Evolutionary conservation across 108 stramenopile genomes (phyloP), one percentile per base, ranked within the genome.

Genomic region (Fragilaria radians): DNA sequence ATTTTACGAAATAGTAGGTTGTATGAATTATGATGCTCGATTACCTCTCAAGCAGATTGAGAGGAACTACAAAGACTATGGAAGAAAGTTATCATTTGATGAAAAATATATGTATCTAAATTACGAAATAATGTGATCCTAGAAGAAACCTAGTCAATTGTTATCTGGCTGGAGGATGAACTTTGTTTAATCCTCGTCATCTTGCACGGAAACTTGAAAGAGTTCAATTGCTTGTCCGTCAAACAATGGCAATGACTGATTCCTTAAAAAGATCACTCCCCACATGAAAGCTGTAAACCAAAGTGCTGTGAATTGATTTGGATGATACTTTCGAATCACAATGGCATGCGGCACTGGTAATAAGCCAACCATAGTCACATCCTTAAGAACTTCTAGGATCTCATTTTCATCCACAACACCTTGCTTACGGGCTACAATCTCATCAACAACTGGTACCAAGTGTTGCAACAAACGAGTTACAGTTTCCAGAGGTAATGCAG

Each of bases 281-380:
- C 98, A 99, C 93, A 96, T 78, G 64, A 93, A 98, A 3, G 95
- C 94, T 27, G 96, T 97, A 68, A 99, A 97, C 98, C 98, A 99
- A 36, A 95, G 64, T 1, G 88, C 86, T 3, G 96, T 98, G 73
- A 91, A 96, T 59, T 95, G 86, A 62, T 98, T 98, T 5, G 96
- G 92, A 65, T 96, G 94, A 65, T 99, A 98, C 67, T 96, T 94
- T 22, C 96, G 84, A 52, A 99, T 96, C 3, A 98, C 95, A 66
- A 99, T 97, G 0, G 96, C 82, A 76, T 99, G 98, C 0, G 98
- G 98, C 3, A 96, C 93, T 23, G 97, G 97, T 45, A 97, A 64
- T 26, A 96, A 58, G 26, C 97, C 97, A 2, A 97, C 97, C 82
- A 97, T 79, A 23, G 95, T 95, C 14, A 91, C 86, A 49, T 87